Percentiles rank a stretch among this genome's conserved stretches.
Evolutionary conservation across 2,329 filamentous ascomycete genomes (phyloP).

Genomic region (Xylaria hypoxylon): DNA sequence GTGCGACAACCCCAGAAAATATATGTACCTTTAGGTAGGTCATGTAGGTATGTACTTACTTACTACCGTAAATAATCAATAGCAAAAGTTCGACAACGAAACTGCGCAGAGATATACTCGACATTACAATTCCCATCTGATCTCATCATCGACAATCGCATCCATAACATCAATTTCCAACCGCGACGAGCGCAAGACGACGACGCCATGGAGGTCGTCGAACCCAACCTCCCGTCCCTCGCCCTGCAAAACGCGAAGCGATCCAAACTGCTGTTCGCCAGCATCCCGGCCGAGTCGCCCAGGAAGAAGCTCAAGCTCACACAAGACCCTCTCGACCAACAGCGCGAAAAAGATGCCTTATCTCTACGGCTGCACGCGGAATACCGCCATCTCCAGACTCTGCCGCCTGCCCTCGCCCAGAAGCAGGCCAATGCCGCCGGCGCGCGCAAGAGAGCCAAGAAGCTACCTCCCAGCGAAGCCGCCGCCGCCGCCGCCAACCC

Average conservation of each 20-base stretch:
- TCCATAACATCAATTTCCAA: background rate
- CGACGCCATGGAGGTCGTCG: conserved; percentile 44
- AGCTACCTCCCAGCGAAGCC: conserved; percentile 43
- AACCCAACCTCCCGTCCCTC: conserved; percentile 47
- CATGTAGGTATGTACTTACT: no score
- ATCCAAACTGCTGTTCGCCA: conserved; percentile 48
- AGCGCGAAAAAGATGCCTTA: conserved; percentile 48
- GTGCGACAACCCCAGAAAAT: no score
- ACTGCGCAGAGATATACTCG: no score
- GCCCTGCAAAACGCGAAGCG: conserved; percentile 49
- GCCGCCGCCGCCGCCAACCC: conserved; percentile 42
- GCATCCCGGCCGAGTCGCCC: conserved; percentile 40
- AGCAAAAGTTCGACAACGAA: conserved; percentile 8
- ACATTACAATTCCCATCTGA: background rate
- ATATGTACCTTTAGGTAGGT: no score
- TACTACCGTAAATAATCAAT: background rate
- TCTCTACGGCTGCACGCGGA: conserved; percentile 51
- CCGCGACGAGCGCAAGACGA: conserved; percentile 23
- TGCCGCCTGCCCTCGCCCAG: conserved; percentile 52
- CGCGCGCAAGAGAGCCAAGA: conserved; percentile 48
- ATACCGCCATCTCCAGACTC: conserved; percentile 47
- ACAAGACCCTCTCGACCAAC: conserved; percentile 43
- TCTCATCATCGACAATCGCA: background rate
- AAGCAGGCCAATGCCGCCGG: conserved; percentile 52
- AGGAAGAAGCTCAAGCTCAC: conserved; percentile 48